phyloP scores from a whole-genome alignment of 2,329 filamentous ascomycete genomes.

The Canariomyces notabilis region DNA sequence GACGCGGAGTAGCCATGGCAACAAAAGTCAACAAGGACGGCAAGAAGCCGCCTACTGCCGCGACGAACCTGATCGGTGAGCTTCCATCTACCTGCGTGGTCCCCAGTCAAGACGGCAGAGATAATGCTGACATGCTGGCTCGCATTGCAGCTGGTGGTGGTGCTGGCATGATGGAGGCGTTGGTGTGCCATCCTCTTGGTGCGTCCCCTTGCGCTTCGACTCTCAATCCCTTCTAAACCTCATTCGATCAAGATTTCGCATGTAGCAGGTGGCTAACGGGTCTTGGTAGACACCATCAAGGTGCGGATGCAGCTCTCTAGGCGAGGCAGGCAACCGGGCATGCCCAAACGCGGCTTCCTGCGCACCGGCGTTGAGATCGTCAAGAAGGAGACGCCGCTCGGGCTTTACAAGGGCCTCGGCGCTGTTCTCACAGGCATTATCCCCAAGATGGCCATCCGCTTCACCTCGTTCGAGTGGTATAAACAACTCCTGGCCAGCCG shows the following conservation, averaged over 20 bases:
- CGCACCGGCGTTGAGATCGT: conserved; percentile 82
- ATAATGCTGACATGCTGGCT: conserved; percentile 21
- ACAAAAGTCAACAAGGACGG: conserved; percentile 43
- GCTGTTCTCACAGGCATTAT: conserved; percentile 94
- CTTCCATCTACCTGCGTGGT: conserved; percentile 24
- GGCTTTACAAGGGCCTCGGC: conserved; percentile 96
- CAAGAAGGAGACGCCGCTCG: conserved; percentile 82
- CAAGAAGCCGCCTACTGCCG: conserved; percentile 77
- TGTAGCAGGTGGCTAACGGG: conserved; percentile 1
- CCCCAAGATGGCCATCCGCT: conserved; percentile 98
- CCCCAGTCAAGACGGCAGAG: not conserved
- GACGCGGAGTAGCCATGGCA: conserved; percentile 31
- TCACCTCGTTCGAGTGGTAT: conserved; percentile 95
- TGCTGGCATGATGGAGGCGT: conserved; percentile 98
- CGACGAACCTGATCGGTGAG: conserved; percentile 86
- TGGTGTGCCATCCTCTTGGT: conserved; percentile 92
- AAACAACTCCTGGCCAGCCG: conserved; percentile 74
- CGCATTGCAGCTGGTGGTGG: conserved; percentile 72
- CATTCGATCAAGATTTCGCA: not conserved
- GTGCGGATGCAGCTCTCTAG: conserved; percentile 98
- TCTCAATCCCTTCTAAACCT: too few relatives aligned
- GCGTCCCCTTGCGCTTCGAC: conserved; percentile 31
- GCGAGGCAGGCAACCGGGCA: conserved; percentile 74
- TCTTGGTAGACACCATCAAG: conserved; percentile 71
- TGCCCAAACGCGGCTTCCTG: conserved; percentile 83